Evolutionary conservation across 2,329 filamentous ascomycete species (phyloP).

Genomic region (Cercospora nicotianae): DNA sequence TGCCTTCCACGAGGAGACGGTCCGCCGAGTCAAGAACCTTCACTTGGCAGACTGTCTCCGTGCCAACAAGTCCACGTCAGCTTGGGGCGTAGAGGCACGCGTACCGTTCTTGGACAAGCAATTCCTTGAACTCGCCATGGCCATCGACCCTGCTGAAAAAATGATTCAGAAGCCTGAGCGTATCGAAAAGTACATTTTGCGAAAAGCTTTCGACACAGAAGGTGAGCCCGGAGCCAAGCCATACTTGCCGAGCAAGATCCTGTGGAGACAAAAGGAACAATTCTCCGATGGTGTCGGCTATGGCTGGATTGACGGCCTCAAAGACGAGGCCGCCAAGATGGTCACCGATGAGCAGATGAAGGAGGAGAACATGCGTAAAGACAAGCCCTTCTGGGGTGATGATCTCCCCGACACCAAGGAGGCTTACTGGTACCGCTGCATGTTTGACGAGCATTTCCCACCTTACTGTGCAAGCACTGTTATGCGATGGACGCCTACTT

Average conservation of each 20-base stretch:
- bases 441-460: slow-evolving; percentile 99
- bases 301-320: slow-evolving; percentile 96
- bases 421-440: slow-evolving; percentile 96
- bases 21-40: slow-evolving; percentile 92
- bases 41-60: slow-evolving; percentile 94
- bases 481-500: slow-evolving; percentile 94
- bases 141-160: slow-evolving; percentile 91
- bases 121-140: slow-evolving; percentile 92
- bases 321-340: slow-evolving; percentile 85
- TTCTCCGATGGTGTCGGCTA: slow-evolving; percentile 97
- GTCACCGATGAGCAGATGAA: slow-evolving; percentile 94
- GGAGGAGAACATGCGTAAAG: slow-evolving; percentile 64
- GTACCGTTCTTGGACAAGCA: slow-evolving; percentile 97
- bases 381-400: slow-evolving; percentile 90
- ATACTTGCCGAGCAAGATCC: slow-evolving; percentile 93
- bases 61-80: slow-evolving; percentile 98
- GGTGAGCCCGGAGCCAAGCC: slow-evolving; percentile 71
- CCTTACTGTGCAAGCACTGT: slow-evolving; percentile 87
- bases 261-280: slow-evolving; percentile 99
- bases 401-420: slow-evolving; percentile 97
- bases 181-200: slow-evolving; percentile 97
- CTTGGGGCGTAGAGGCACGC: slow-evolving; percentile 96
- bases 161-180: slow-evolving; percentile 74
- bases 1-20: slow-evolving; percentile 93
- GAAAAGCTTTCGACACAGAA: slow-evolving; percentile 93